Conservation (phyloP, 2,329 filamentous ascomycete genomes). For the Fusarium fracticaudum region DNA sequence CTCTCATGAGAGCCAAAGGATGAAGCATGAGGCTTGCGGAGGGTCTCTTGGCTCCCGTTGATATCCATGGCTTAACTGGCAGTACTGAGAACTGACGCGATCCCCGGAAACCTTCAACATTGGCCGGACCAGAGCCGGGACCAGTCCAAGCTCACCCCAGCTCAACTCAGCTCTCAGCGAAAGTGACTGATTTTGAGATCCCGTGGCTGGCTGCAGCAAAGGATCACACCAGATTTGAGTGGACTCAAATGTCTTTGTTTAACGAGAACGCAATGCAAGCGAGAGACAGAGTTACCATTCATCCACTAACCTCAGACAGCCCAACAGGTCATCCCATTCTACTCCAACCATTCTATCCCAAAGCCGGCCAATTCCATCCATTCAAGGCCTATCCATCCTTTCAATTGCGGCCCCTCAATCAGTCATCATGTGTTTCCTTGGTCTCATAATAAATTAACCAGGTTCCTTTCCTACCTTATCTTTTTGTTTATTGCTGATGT, state of each 20-base stretch:
- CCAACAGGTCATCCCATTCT: constrained; percentile 10
- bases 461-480: background rate
- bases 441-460: background rate
- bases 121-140: constrained; percentile 24
- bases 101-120: constrained; percentile 21
- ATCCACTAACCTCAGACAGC: constrained; percentile 36
- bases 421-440: constrained; percentile 7
- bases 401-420: constrained; percentile 26
- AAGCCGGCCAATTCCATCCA: constrained; percentile 33
- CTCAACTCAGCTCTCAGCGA: constrained; percentile 8
- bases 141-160: constrained; percentile 20
- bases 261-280: constrained; percentile 13
- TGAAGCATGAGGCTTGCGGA: constrained; percentile 17
- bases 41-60: background rate
- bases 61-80: background rate
- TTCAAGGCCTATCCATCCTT: constrained; percentile 6
- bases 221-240: constrained; percentile 26
- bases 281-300: constrained; percentile 9
- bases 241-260: constrained; percentile 12
- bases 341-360: constrained; percentile 20
- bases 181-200: constrained; percentile 18
- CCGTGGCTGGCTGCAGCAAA: constrained; percentile 16
- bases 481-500: background rate
- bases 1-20: constrained; percentile 35
- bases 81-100: constrained; percentile 29